Evolutionary conservation across 2,329 filamentous ascomycete genomes (phyloP).

Genomic region (Botrytis deweyae): DNA sequence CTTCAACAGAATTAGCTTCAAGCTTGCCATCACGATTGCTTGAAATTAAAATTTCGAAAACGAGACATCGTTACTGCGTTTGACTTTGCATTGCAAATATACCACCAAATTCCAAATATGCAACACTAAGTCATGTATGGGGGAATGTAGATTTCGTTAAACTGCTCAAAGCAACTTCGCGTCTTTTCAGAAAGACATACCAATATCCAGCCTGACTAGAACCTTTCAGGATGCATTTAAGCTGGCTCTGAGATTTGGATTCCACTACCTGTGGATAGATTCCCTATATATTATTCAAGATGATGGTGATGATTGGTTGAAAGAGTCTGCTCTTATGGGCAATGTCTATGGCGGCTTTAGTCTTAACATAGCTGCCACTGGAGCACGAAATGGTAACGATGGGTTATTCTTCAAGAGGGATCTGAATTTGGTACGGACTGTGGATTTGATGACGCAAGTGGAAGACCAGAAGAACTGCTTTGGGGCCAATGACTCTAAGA

Average conservation of each 20-base stretch:
- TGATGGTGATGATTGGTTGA: background rate
- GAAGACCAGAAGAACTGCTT: background rate
- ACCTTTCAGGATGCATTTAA: background rate
- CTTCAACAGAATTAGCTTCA: background rate
- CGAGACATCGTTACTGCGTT: background rate
- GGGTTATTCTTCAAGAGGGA: background rate
- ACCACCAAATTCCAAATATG: background rate
- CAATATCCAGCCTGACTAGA: background rate
- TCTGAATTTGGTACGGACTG: background rate
- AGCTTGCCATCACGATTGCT: background rate
- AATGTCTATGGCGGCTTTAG: background rate
- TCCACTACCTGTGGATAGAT: background rate
- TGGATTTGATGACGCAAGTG: background rate
- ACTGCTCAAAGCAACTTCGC: background rate
- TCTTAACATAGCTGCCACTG: background rate
- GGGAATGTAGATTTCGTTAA: background rate
- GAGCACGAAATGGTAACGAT: background rate
- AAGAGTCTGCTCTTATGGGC: background rate
- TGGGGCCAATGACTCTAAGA: background rate
- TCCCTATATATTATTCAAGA: background rate
- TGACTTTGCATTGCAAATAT: background rate
- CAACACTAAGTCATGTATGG: background rate
- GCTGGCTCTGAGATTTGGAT: background rate
- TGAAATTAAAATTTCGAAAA: background rate
- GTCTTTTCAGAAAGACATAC: background rate